A percentile compares a stretch with the other conserved stretches of the same genome.
These are phyloP conservation scores for Cyberlindnera americana DNA, from an alignment of 805 yeast genomes.

Conservation along the genomic window DNA sequence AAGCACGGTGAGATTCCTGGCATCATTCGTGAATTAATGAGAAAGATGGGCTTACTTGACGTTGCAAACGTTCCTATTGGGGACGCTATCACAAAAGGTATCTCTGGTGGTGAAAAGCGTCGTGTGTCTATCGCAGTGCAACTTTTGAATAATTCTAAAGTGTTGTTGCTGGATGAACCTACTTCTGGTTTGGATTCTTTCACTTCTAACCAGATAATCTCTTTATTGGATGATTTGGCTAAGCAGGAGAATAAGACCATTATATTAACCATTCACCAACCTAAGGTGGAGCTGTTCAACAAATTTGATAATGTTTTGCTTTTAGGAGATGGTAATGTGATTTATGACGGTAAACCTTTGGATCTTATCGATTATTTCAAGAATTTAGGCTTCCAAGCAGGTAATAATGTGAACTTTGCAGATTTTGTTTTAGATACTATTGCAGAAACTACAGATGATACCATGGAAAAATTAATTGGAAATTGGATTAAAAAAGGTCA, in stretches of 20 bases:
- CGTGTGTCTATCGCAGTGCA: conserved; percentile 82
- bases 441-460: conserved; percentile 36
- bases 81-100: conserved; percentile 55
- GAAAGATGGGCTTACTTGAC: conserved; percentile 42
- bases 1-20: conserved; percentile 40
- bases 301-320: conserved; percentile 71
- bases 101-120: conserved; percentile 79
- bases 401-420: conserved; percentile 57
- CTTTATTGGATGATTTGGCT: conserved; percentile 55
- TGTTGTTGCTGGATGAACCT: conserved; percentile 78
- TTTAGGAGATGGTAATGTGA: conserved; percentile 35
- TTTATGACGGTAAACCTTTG: conserved; percentile 57
- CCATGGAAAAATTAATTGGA: conserved; percentile 10
- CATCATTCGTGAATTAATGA: conserved; percentile 60
- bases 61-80: conserved; percentile 40
- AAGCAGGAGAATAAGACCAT: conserved; percentile 57
- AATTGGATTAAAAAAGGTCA: conserved; percentile 6
- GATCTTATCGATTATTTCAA: conserved; percentile 46
- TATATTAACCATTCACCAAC: conserved; percentile 80
- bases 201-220: conserved; percentile 66
- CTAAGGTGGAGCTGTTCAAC: conserved; percentile 61
- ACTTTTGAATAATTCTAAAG: conserved; percentile 60
- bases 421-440: conserved; percentile 71
- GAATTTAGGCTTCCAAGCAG: conserved; percentile 35
- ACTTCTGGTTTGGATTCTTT: conserved; percentile 85